Evolutionary conservation across 2,329 filamentous ascomycete genomes (phyloP).

Genomic region (Pseudocercospora macadamiae): DNA sequence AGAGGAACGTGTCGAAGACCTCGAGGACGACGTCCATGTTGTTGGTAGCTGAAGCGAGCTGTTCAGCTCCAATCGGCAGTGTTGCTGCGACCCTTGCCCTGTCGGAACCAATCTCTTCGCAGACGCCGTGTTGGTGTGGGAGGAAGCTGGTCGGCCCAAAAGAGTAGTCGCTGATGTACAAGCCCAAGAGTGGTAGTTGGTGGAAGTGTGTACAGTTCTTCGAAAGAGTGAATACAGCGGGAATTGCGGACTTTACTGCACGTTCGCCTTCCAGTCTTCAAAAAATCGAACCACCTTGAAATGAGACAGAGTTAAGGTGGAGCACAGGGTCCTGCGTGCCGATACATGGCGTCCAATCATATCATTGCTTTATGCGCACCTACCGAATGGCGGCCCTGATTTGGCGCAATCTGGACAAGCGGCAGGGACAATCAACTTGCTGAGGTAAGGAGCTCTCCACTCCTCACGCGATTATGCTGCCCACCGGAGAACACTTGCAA

Average conservation of each 20-base stretch:
- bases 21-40: conserved; percentile 93
- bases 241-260: not conserved
- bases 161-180: conserved; percentile 7
- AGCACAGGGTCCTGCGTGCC: not conserved
- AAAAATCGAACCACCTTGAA: conserved; percentile 11
- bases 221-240: not conserved
- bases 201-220: too few species aligned
- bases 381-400: not conserved
- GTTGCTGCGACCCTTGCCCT: not conserved
- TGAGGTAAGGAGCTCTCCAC: conserved; percentile 9
- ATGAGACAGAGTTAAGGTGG: too few species aligned
- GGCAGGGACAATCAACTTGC: not conserved
- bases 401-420: not conserved
- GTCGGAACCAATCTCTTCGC: conserved; percentile 4
- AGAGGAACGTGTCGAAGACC: conserved; percentile 76
- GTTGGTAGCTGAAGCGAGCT: conserved; percentile 26
- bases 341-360: not conserved
- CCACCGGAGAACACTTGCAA: not conserved
- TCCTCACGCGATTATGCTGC: conserved; percentile 1
- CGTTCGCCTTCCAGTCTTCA: conserved; percentile 4
- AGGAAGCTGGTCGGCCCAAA: not conserved
- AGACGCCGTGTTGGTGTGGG: not conserved
- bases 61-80: conserved; percentile 9
- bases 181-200: not conserved
- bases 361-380: not conserved